These are phyloP conservation scores for Cylindrodendrum hubeiense DNA, from an alignment of 2,329 filamentous ascomycete species.

Conservation along the genomic window DNA sequence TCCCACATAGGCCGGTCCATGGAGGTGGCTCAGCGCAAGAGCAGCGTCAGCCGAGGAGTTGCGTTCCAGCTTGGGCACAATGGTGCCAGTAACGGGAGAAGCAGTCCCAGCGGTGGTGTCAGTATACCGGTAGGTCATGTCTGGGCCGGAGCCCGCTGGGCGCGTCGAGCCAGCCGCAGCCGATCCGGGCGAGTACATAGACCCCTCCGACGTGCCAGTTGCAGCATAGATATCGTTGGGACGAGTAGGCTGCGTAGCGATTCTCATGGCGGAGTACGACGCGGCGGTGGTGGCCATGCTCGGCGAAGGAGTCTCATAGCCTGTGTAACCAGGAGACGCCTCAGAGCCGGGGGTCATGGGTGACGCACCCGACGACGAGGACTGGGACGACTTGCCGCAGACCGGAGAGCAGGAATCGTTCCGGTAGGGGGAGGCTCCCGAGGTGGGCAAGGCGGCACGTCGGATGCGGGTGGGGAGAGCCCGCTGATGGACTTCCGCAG, in stretches of 20 bases:
- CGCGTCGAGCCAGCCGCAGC: slow-evolving; percentile 23
- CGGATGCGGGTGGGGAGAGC: slow-evolving; percentile 34
- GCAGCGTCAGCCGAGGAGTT: slow-evolving; percentile 11
- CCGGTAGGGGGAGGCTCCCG: slow-evolving; percentile 39
- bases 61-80: background rate
- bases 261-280: slow-evolving; percentile 34
- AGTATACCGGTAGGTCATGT: slow-evolving; percentile 49
- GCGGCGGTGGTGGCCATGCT: slow-evolving; percentile 26
- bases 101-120: slow-evolving; percentile 42
- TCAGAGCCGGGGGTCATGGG: slow-evolving; percentile 40
- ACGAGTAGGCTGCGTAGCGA: slow-evolving; percentile 32
- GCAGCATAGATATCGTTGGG: slow-evolving; percentile 37
- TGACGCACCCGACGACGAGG: slow-evolving; percentile 35
- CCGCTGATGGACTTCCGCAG: slow-evolving; percentile 34
- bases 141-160: slow-evolving; percentile 12
- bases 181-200: slow-evolving; percentile 20
- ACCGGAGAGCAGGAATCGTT: slow-evolving; percentile 42
- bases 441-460: slow-evolving; percentile 33
- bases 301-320: slow-evolving; percentile 38
- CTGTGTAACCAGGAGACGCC: slow-evolving; percentile 36
- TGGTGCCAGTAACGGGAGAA: slow-evolving; percentile 16
- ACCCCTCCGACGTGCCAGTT: slow-evolving; percentile 28
- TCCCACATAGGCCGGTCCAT: background rate
- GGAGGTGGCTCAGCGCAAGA: slow-evolving; percentile 26
- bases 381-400: slow-evolving; percentile 37